Evolutionary conservation across 352 stramenopile species (phyloP), one percentile per base, ranked within the genome.

Genomic region (Saprolegnia parasitica): DNA sequence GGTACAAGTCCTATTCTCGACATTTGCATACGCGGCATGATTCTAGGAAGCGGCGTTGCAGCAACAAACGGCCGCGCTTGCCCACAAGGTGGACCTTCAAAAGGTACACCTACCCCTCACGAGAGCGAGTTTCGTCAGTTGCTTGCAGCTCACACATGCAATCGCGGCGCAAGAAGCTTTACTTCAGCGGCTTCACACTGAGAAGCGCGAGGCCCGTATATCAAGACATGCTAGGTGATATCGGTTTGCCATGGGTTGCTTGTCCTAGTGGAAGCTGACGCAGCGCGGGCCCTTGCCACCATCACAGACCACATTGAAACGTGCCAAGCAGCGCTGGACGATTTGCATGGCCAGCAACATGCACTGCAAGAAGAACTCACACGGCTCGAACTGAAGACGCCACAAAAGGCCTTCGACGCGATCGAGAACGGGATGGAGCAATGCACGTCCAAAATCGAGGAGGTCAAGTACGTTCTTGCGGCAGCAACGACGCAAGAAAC

Each of bases 81-180:
- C 13, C 1, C 52, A 9, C 52, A 16, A 60, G n/a, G 52, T 60
- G 11, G 52, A 60, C 11, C 11, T 60, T 15, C 24, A 60, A 26
- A 60, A 60, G 52, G 52, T 60, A 35, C 5, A 35, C 29, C 2
- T 35, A 35, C 29, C 29, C 29, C 29, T 35, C 29, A 2, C 29
- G 29, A 35, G 29, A 35, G 29, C 29, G 29, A 2, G 5, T 2
- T 35, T 35, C 29, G 2, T 35, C 29, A 35, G 2, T 2, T 35
- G 29, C 24, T 55, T 55, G 47, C 47, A 60, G 52, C 24, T 40
- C 24, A 60, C 52, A 26, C 52, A 60, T 24, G 52, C 52, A 16
- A 42, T 60, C 16, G 24, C 24, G 24, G 4, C 9, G 11, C 52
- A 60, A 16, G 52, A 60, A 60, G 24, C 24, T 1, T 26, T 9